Evolutionary conservation across 371 early-diverging fungal species (phyloP).

Genomic region (Fennellomyces sp.): DNA sequence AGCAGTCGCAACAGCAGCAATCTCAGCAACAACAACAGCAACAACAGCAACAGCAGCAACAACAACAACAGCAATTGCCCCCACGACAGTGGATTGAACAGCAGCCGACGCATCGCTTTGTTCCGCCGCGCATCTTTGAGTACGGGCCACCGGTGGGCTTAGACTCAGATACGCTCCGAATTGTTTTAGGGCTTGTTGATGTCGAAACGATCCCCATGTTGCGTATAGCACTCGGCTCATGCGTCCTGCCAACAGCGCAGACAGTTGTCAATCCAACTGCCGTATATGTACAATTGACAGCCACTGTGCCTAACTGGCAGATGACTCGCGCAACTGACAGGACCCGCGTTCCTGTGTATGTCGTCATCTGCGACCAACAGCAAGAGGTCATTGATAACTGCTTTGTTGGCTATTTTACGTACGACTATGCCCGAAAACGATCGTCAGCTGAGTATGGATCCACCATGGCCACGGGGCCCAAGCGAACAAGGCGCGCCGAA

Average conservation of each 20-base stretch:
- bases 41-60: conserved; percentile 13
- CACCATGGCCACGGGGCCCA: neutral
- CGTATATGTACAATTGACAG: conserved; percentile 14
- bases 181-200: conserved; percentile 14
- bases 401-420: conserved; percentile 27
- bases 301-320: conserved; percentile 19
- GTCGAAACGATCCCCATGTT: conserved; percentile 13
- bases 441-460: conserved; percentile 22
- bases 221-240: conserved; percentile 24
- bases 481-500: conserved; percentile 7
- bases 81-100: conserved; percentile 16
- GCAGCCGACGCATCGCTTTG: conserved; percentile 14
- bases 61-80: neutral
- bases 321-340: conserved; percentile 22
- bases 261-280: conserved; percentile 18
- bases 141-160: conserved; percentile 20
- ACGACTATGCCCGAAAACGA: conserved; percentile 23
- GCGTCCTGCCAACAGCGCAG: conserved; percentile 17
- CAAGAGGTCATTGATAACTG: conserved; percentile 27
- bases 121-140: conserved; percentile 23
- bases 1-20: conserved; percentile 6
- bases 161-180: conserved; percentile 22
- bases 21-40: conserved; percentile 5
- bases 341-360: conserved; percentile 23
- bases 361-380: conserved; percentile 14